Conservation (phyloP, 2,329 filamentous ascomycete species). For the Sclerotiophoma versabilis region DNA sequence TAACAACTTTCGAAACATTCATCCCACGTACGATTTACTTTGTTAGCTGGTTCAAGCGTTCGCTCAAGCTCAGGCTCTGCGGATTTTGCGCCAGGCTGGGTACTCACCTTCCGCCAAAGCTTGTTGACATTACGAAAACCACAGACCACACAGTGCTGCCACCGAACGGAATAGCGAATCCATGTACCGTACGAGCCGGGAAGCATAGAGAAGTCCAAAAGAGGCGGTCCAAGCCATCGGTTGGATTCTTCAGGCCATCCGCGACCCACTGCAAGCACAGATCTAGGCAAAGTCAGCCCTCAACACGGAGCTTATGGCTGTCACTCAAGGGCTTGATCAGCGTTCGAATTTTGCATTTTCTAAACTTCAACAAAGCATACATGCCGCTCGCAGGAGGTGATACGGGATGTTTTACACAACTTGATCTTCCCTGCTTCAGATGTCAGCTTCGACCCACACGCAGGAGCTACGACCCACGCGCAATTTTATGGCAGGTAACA, state of each 20-base stretch:
- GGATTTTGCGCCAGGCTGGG: neutral
- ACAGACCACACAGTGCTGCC: neutral
- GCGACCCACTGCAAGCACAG: neutral
- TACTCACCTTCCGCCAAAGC: neutral
- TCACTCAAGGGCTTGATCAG: neutral
- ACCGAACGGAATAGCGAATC: neutral
- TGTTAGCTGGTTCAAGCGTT: neutral
- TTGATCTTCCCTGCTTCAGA: neutral
- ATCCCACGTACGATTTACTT: neutral
- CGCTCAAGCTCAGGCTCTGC: neutral
- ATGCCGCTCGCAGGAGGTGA: neutral
- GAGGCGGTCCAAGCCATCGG: neutral
- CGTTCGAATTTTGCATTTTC: neutral
- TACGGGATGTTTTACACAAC: neutral
- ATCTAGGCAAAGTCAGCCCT: neutral
- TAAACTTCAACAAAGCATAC: neutral
- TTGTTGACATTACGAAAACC: neutral
- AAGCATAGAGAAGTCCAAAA: neutral
- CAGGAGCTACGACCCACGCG: neutral
- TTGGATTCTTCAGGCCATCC: neutral
- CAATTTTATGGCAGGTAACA: slow-evolving; percentile 7
- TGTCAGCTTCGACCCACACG: slow-evolving; percentile 2
- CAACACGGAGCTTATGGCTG: neutral
- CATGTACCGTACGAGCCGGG: neutral
- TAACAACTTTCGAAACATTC: neutral